Evolutionary conservation across 495 filamentous ascomycete genomes (phyloP).

Genomic region (Clavariopsis aquatica): DNA sequence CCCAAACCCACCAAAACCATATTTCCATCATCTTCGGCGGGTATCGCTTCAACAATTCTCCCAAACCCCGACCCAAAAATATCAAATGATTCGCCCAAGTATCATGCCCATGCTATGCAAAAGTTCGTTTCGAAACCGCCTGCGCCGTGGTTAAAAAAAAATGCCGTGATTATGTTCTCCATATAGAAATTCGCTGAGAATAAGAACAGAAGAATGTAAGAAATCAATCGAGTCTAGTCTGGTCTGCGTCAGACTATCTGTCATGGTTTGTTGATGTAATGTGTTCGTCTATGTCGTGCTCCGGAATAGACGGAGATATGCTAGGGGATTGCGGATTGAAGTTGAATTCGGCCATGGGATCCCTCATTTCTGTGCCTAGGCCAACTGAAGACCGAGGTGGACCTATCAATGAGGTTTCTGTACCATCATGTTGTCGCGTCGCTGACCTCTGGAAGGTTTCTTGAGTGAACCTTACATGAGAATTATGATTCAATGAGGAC

Average conservation of each 20-base stretch:
- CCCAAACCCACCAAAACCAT: background rate
- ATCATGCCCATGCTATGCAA: constrained; percentile 17
- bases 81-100: constrained; percentile 5
- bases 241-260: constrained; percentile 13
- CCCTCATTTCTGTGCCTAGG: constrained; percentile 7
- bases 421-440: background rate
- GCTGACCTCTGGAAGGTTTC: constrained; percentile 22
- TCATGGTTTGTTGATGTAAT: constrained; percentile 19
- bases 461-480: constrained; percentile 30
- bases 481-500: constrained; percentile 4
- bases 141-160: background rate
- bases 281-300: background rate
- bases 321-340: background rate
- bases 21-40: constrained; percentile 19
- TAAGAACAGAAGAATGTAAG: constrained; percentile 2
- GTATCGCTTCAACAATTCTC: constrained; percentile 11
- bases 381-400: background rate
- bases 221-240: background rate
- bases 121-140: constrained; percentile 6
- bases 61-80: constrained; percentile 1
- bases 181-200: background rate
- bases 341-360: background rate
- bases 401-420: background rate
- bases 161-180: background rate
- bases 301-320: background rate